Percentiles rank a stretch among this genome's conserved stretches.
Conservation (phyloP, 1,284 basidiomycete species). For the Neonothopanus nambi region DNA sequence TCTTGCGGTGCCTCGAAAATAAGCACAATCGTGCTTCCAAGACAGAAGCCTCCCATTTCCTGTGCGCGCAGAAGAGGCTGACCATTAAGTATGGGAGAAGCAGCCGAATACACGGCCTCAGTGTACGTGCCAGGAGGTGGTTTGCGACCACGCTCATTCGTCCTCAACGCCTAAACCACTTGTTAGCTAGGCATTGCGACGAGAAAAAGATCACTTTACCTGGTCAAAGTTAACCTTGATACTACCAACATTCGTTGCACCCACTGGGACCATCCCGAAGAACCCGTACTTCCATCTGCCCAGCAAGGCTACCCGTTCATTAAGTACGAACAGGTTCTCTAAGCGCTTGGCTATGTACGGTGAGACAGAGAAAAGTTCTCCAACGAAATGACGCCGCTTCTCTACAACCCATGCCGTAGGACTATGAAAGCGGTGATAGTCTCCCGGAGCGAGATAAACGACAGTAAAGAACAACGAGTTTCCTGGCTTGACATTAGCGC, state of each 20-base stretch:
- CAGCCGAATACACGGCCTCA: constrained; percentile 88
- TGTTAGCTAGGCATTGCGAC: not conserved
- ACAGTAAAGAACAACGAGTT: constrained; percentile 92
- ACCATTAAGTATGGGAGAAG: constrained; percentile 81
- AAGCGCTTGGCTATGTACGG: constrained; percentile 94
- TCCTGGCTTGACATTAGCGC: constrained; percentile 57
- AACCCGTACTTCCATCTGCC: constrained; percentile 96
- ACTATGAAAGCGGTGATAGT: constrained; percentile 98
- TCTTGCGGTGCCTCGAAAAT: constrained; percentile 92
- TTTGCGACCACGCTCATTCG: constrained; percentile 73
- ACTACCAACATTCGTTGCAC: constrained; percentile 96
- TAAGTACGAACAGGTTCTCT: constrained; percentile 93
- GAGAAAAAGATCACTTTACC: constrained; percentile 37
- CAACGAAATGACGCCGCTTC: constrained; percentile 91
- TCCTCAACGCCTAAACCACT: constrained; percentile 67
- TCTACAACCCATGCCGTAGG: constrained; percentile 98
- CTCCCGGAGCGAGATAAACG: constrained; percentile 97
- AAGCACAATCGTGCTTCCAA: constrained; percentile 95
- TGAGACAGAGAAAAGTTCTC: constrained; percentile 96
- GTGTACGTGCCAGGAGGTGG: constrained; percentile 88
- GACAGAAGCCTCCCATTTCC: constrained; percentile 96
- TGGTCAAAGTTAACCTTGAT: constrained; percentile 97
- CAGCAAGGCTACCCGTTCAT: constrained; percentile 96
- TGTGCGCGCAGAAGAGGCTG: constrained; percentile 88
- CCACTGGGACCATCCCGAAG: constrained; percentile 97